Conservation (phyloP, 2,329 filamentous ascomycete genomes). For the Herpotrichia juniperi region DNA sequence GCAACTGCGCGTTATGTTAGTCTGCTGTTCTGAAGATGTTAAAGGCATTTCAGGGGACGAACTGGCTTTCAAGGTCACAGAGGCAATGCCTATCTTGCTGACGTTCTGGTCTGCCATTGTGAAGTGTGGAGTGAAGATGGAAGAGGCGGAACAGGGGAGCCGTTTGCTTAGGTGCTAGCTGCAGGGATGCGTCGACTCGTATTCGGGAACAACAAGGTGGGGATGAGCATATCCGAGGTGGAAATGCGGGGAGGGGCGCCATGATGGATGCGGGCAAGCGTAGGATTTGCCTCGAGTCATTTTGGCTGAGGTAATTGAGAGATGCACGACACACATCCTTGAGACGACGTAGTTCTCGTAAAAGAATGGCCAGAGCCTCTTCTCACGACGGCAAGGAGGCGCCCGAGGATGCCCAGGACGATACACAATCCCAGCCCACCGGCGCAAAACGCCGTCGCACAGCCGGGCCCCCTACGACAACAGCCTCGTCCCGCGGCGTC, state of each 20-base stretch:
- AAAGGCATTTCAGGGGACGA: conserved; percentile 14
- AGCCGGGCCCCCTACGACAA: conserved; percentile 21
- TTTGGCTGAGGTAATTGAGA: no score
- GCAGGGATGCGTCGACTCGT: not conserved
- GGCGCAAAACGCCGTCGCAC: conserved; percentile 40
- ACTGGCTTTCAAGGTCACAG: conserved; percentile 37
- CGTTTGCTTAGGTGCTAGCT: not conserved
- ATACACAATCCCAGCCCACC: not conserved
- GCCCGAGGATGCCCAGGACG: not conserved
- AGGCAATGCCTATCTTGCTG: conserved; percentile 41
- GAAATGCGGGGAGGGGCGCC: not conserved
- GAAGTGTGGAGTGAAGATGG: not conserved
- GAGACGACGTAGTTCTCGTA: not conserved
- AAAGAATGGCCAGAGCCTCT: not conserved
- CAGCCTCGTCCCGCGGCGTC: conserved; percentile 69
- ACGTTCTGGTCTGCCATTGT: conserved; percentile 33
- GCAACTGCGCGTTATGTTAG: conserved; percentile 27
- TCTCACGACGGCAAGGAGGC: not conserved
- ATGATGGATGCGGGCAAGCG: not conserved
- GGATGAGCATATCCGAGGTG: conserved; percentile 12
- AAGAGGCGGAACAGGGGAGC: not conserved
- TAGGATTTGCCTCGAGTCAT: not conserved
- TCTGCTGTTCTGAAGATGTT: conserved; percentile 1
- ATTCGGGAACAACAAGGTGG: not conserved
- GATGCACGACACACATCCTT: no score